Evolutionary conservation across 305 asterid species (phyloP), one percentile per base, ranked within the genome.

Genomic region (Fraxinus floribunda): DNA sequence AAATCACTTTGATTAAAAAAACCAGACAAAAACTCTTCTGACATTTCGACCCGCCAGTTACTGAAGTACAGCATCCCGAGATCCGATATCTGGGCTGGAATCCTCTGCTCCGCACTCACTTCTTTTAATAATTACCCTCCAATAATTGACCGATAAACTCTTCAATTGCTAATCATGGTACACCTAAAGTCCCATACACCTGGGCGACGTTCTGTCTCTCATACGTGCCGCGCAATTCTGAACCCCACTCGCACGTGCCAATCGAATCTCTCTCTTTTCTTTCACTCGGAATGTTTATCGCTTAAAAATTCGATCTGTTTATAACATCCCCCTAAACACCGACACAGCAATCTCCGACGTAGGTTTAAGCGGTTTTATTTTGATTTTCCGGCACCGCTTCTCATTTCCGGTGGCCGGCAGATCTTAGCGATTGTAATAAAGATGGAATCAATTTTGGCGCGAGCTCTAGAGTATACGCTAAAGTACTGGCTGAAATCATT

Each of bases 401-500:
- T 30, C 20, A 75, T 29, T 78, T 75, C 49, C 20, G 52, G 34
- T 22, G 72, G 68, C 85, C 78, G 75, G 71, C 68, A 77, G 85
- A 86, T 84, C 80, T 71, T 16, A 77, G 52, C 83, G 85, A 60
- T 85, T 83, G 76, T 78, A 68, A 64, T 78, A 44, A 83, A 77
- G 83, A 89, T 94, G 98, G 98, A 94, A 84, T 93, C 99, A 64
- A 94, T 96, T 80, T 34, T 96, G 86, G 99, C 97, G 41, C 90
- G 94, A 87, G 99, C 99, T 60, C 84, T 96, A 81, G 99, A 96
- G 88, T 96, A 94, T 78, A 96, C 99, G 71, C 89, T 96, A 35
- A 96, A 96, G 91, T 96, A 96, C 85, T 96, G 98, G 98, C 84
- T 96, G 85, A 96, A 92, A 89, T 94, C 99, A 0, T 96, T 94